Evolutionary conservation across 768 basidiomycete species (phyloP).

Genomic region (Brasilioporus rufonigricans): DNA sequence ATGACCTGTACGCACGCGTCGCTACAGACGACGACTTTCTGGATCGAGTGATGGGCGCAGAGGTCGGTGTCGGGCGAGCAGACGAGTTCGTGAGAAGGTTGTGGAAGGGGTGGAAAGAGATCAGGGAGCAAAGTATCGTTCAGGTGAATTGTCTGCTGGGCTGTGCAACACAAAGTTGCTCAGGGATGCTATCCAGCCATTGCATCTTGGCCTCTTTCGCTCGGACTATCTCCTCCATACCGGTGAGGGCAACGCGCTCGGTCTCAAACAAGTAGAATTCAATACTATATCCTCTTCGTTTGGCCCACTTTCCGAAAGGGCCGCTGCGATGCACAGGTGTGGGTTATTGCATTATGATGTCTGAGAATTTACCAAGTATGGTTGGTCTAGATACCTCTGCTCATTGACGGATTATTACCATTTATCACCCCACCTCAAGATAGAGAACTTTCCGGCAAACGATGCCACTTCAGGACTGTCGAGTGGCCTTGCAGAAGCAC

Average conservation of each 20-base stretch:
- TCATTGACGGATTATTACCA: constrained; percentile 66
- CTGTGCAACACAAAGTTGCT: background rate
- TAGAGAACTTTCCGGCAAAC: constrained; percentile 69
- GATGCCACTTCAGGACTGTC: constrained; percentile 67
- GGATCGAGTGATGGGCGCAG: constrained; percentile 80
- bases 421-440: constrained; percentile 48
- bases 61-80: constrained; percentile 71
- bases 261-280: constrained; percentile 94
- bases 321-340: constrained; percentile 82
- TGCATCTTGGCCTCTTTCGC: constrained; percentile 88
- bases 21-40: constrained; percentile 79
- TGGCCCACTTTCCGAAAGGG: constrained; percentile 69
- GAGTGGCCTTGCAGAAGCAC: constrained; percentile 75
- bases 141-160: constrained; percentile 41
- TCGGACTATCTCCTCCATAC: constrained; percentile 92
- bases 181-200: constrained; percentile 44
- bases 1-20: constrained; percentile 80
- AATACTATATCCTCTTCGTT: constrained; percentile 96
- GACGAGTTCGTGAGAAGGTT: constrained; percentile 85
- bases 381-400: constrained; percentile 56
- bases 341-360: constrained; percentile 3
- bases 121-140: constrained; percentile 60
- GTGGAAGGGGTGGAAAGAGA: constrained; percentile 81
- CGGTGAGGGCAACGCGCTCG: constrained; percentile 31
- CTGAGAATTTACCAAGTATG: background rate